Base-by-base conservation (phyloP, 139 green algal species). In the Chlamydomonas urium region DNA sequence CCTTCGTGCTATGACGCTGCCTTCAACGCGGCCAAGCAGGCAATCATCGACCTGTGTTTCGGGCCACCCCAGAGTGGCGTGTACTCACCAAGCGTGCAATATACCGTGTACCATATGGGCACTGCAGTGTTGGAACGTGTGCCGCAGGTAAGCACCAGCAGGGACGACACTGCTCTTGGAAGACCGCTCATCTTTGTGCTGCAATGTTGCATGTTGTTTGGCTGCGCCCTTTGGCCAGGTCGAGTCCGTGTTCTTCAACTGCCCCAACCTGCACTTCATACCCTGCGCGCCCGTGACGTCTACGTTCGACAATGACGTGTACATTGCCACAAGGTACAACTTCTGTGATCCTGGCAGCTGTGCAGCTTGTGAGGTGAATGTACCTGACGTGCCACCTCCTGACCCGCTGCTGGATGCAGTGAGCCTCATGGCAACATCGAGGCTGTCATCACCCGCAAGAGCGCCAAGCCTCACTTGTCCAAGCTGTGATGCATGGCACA, bases 181-280 rank as follows among this genome's bases (percentile, higher is more conserved):
- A 14, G 10, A 50, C 42, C 14, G 8, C 14, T 50, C 42, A 50
- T 14, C 42, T 14, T 14, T 50, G 4, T 14, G 26, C 26, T 63
- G 26, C 24, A n/a, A 36, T 63, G 3, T 36, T 26, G 32, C 33
- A 47, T 37, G 32, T 28, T 66, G 33, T 6, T 47, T 2, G 17
- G 19, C 24, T 33, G 24, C 34, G n/a, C n/a, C n/a, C n/a, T n/a
- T n/a, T n/a, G n/a, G n/a, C n/a, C 75, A 91, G 74, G 77, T 92
- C 10, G 89, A 93, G n/a, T 84, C 50, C 1, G 79, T 98, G 10
- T 95, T 88, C 69, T 77, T 98, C 21, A 97, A 94, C 77, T 85
- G 97, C 82, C 94, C 94, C 70, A 99, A 99, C 84, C 74, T 99
- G 17, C 94, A 99, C 81, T 99, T 99, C 80, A 37, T 98, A 4